These are phyloP conservation scores for Filobasidium uniguttulatum DNA, from an alignment of 1,284 basidiomycete species.

Conservation along the genomic window DNA sequence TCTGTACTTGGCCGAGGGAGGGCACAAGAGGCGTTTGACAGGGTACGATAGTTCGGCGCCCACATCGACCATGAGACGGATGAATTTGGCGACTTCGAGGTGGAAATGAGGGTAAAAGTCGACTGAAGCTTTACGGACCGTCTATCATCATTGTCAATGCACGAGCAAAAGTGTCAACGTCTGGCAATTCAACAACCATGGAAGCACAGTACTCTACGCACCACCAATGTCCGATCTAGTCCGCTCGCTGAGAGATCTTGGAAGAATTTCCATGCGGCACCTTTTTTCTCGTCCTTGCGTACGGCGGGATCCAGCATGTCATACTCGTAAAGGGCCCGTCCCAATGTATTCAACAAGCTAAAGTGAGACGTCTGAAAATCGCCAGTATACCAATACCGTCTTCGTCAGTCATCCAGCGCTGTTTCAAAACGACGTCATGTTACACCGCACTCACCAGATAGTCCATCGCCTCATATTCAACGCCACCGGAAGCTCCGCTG, in stretches of 20 bases:
- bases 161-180: no score
- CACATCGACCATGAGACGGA: constrained; percentile 49
- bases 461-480: constrained; percentile 92
- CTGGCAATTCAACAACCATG: no score
- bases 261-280: constrained; percentile 59
- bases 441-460: constrained; percentile 58
- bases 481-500: constrained; percentile 94
- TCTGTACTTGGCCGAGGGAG: constrained; percentile 43
- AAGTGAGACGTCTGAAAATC: constrained; percentile 60
- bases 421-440: background rate
- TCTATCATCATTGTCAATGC: constrained; percentile 42
- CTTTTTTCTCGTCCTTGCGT: constrained; percentile 12
- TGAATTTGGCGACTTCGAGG: constrained; percentile 74
- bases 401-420: background rate
- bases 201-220: constrained; percentile 15
- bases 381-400: background rate
- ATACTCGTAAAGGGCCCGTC: constrained; percentile 49
- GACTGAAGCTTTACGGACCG: constrained; percentile 78
- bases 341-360: constrained; percentile 63
- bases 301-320: constrained; percentile 46
- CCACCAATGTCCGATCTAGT: constrained; percentile 47
- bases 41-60: constrained; percentile 62
- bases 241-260: constrained; percentile 72
- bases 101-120: constrained; percentile 86
- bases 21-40: constrained; percentile 52